Evolutionary conservation across 179 eudicot genomes (phyloP), one percentile per base, ranked within the genome.

Genomic region (Spinacia oleracea): DNA sequence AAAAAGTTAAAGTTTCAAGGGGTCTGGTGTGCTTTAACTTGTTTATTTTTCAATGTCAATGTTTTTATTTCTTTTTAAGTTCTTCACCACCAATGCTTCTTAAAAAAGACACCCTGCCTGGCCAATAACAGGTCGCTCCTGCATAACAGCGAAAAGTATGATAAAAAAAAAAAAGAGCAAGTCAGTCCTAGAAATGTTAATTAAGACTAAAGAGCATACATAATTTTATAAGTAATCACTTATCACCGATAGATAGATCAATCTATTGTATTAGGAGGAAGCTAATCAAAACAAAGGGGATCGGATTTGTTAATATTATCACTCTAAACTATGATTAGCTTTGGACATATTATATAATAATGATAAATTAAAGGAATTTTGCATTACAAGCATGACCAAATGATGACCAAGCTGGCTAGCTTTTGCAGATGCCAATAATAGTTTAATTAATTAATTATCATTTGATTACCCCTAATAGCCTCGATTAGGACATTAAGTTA

Each of bases 241-340:
- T 59, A 58, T 83, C 69, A 77, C 7, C 31, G 18, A 48, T 1
- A 43, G 11, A 45, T 9, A 45, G 2, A 45, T 9, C 1, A 43
- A 43, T 6, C 14, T 9, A 45, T 45, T 45, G 55, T 45, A 32
- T 45, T 50, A 72, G 25, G 79, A 72, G 34, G 79, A 68, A 68
- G 43, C 53, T n/a, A n/a, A n/a, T n/a, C n/a, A 65, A 80, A 77
- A 77, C 68, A 76, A 70, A 42, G 51, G 72, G n/a, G n/a, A n/a
- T n/a, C n/a, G n/a, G 78, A 73, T 72, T 83, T 58, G 78, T 80
- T 73, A 80, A 83, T 40, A 77, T 80, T 87, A 87, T 87, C 90
- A 88, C 74, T 82, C 51, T 60, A 73, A 83, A 70, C 51, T 32
- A 85, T 86, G 64, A 86, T 86, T 84, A 79, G 53, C 72, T 70